Percentiles rank a stretch among this genome's conserved stretches.
Evolutionary conservation across 805 yeast genomes (phyloP).

Genomic region (Ogataea neopini): DNA sequence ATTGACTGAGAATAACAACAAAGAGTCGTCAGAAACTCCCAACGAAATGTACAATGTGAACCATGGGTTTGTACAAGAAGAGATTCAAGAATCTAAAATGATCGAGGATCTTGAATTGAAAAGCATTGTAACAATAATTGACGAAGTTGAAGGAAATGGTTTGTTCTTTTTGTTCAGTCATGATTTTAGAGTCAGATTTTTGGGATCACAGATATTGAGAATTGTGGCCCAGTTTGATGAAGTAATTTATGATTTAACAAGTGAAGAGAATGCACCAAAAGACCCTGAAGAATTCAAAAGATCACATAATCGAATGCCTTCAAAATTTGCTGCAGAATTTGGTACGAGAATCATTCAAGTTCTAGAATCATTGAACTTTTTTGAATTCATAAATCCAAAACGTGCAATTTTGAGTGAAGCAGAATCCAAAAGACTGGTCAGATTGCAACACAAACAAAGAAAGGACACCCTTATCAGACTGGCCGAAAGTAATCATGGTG

Average conservation of each 20-base stretch:
- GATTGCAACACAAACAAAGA: slow-evolving; percentile 56
- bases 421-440: slow-evolving; percentile 70
- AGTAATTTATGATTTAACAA: slow-evolving; percentile 57
- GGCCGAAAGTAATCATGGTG: slow-evolving; percentile 91
- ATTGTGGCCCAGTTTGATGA: slow-evolving; percentile 87
- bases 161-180: slow-evolving; percentile 88
- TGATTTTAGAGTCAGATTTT: slow-evolving; percentile 69
- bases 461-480: slow-evolving; percentile 70
- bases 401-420: slow-evolving; percentile 63
- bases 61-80: slow-evolving; percentile 36
- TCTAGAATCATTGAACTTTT: slow-evolving; percentile 67
- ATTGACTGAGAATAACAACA: slow-evolving; percentile 41
- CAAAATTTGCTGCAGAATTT: slow-evolving; percentile 74
- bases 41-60: slow-evolving; percentile 38
- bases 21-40: slow-evolving; percentile 31
- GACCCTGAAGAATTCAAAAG: slow-evolving; percentile 23
- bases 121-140: slow-evolving; percentile 78
- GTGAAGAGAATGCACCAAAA: slow-evolving; percentile 12
- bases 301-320: slow-evolving; percentile 57
- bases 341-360: slow-evolving; percentile 78
- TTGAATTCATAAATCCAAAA: slow-evolving; percentile 56
- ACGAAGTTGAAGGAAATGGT: slow-evolving; percentile 96
- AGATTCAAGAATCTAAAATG: slow-evolving; percentile 45
- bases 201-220: slow-evolving; percentile 73
- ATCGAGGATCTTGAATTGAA: slow-evolving; percentile 74